Evolutionary conservation across 2,329 filamentous ascomycete species (phyloP), one percentile per base, ranked within the genome.

Genomic region (Cercospora sp.): DNA sequence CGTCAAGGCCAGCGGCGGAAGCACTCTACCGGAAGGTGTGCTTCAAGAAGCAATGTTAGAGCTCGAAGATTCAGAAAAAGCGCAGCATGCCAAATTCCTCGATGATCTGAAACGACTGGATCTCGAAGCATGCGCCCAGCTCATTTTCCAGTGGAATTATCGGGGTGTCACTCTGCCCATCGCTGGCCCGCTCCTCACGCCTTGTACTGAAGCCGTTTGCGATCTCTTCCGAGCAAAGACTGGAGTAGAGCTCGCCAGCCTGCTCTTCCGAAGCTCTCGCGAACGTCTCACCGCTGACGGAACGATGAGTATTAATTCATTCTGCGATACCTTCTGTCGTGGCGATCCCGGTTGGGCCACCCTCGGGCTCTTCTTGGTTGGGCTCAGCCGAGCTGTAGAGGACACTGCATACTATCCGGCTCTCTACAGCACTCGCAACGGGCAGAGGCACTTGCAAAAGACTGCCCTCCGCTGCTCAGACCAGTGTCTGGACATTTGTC

Each of bases 311-410:
- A 51, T 64, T 26, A 7, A 53, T 8, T 58, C 51, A 16, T 64
- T 45, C 48, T 69, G 26, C 45, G 65, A 31, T 48, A 65, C 26
- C 30, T 67, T 59, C 42, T 60, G 13, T n/a, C 58, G 28, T 48
- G 67, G 58, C 26, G 48, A 59, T 36, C 68, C 75, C 12, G 78
- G 81, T 10, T 82, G 81, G 80, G 81, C 82, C 59, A 79, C 79
- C 0, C 60, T 83, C 1, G 80, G 79, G 1, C 73, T 80, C 45
- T 77, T 83, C 9, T 75, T 83, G 20, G 75, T 79, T 4, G 74
- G 78, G n/a, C 75, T 78, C 12, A 78, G 79, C n/a, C 74, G 80
- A 67, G 76, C 80, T n/a, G 75, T 77, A 0, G 63, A 69, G 72
- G 70, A 77, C 74, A 67, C 75, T 65, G 30, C 77, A 69, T 28